A percentile compares a stretch with the other conserved stretches of the same genome.
These are phyloP conservation scores for Hypoxylon rickii DNA, from an alignment of 495 filamentous ascomycete genomes.

Conservation along the genomic window DNA sequence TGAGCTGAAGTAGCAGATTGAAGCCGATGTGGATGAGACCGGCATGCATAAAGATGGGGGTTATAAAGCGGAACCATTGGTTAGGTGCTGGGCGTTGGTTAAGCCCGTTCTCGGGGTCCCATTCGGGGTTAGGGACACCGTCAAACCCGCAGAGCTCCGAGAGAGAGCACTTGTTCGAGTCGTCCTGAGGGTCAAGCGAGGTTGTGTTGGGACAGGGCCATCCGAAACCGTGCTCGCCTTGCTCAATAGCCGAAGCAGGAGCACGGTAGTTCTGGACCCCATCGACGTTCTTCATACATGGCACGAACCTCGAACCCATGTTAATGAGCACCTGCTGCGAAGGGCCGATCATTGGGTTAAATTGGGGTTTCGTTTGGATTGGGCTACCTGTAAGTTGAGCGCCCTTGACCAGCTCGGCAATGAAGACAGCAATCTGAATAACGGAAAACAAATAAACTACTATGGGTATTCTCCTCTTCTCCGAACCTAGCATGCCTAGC, in stretches of 20 bases:
- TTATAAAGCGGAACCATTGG: slow-evolving; percentile 96
- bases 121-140: slow-evolving; percentile 69
- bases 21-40: slow-evolving; percentile 93
- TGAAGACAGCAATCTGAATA: slow-evolving; percentile 84
- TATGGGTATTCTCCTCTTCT: slow-evolving; percentile 70
- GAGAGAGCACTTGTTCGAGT: slow-evolving; percentile 66
- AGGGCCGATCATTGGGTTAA: slow-evolving; percentile 97
- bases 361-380: slow-evolving; percentile 81
- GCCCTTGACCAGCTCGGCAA: slow-evolving; percentile 83
- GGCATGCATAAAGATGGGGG: slow-evolving; percentile 92
- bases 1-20: slow-evolving; percentile 89
- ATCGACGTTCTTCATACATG: slow-evolving; percentile 87
- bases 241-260: slow-evolving; percentile 9
- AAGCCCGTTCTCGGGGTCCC: slow-evolving; percentile 43
- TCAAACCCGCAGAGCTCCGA: slow-evolving; percentile 80
- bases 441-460: slow-evolving; percentile 80
- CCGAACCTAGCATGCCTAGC: slow-evolving; percentile 53
- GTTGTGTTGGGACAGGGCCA: slow-evolving; percentile 84
- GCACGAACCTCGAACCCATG: slow-evolving; percentile 91
- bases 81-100: slow-evolving; percentile 64
- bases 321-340: slow-evolving; percentile 89
- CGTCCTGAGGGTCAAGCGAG: slow-evolving; percentile 46
- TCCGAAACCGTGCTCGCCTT: slow-evolving; percentile 28
- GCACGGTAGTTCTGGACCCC: slow-evolving; percentile 60
- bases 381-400: slow-evolving; percentile 69